Evolutionary conservation across 2,329 filamentous ascomycete species (phyloP), one percentile per base, ranked within the genome.

Genomic region (Hypoxylon sp.): DNA sequence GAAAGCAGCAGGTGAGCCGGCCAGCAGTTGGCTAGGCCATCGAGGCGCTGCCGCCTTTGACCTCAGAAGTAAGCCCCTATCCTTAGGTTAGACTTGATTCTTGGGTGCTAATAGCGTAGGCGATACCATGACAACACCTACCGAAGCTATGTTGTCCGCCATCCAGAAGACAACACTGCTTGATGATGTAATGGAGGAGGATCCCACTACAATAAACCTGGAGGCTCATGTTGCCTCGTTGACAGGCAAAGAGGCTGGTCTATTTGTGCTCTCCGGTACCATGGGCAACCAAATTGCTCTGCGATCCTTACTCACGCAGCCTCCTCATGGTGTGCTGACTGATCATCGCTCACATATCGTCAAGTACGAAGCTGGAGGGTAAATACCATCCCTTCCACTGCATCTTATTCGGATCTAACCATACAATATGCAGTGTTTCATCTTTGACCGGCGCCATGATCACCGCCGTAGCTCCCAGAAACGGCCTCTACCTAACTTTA

Each of bases 281-380:
- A 94, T 94, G 92, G 92, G 91, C 37, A 94, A 94, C 80, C 92
- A 94, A 76, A 84, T 95, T 44, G 88, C 90, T 1, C 84, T 94
- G 39, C 90, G 92, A 32, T 85, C 91, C 0, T 89, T 93, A 72
- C 85, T 94, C 6, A 83, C 82, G 1, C 88, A 89, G 53, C 92
- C 92, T 5, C 92, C 92, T 0, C 88, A 94, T 76, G 85, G 86
- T 19, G 85, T 95, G 19, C 82, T 94, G 8, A 90, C 89, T 73
- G 92, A 94, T 75, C 82, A 87, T 65, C 84, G 90, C 29, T 85
- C 87, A 1, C 92, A 95, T 76, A 90, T 94, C 65, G 80, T 91
- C 67, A 83, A 88, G 67, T 88, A 81, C 69, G 85, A 87, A 73
- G 83, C 84, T 10, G 84, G 84, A n/a, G 84, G 80, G 76, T 78